phyloP scores from a whole-genome alignment of 2,329 filamentous ascomycete species.

The Talaromyces sp. region DNA sequence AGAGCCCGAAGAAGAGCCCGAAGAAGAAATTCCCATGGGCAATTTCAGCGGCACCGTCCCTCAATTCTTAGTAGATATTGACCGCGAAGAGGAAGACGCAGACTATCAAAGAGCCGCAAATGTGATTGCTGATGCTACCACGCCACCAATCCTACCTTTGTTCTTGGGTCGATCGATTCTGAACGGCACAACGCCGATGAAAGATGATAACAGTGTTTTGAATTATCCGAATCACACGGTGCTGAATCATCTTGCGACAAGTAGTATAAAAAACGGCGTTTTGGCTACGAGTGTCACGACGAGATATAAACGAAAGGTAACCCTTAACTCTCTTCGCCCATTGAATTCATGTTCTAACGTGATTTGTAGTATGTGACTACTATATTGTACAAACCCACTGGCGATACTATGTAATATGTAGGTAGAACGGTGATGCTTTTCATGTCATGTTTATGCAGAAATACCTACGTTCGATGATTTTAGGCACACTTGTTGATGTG shows the following conservation, averaged over 20 bases:
- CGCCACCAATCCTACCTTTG: conserved; percentile 79
- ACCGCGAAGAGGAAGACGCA: conserved; percentile 74
- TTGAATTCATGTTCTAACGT: not conserved
- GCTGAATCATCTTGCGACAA: conserved; percentile 92
- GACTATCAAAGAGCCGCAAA: conserved; percentile 70
- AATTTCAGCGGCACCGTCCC: conserved; percentile 73
- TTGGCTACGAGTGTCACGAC: conserved; percentile 94
- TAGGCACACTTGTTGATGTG: not conserved
- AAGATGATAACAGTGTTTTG: conserved; percentile 95
- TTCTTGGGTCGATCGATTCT: conserved; percentile 93
- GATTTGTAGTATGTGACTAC: conserved; percentile 83
- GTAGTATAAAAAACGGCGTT: conserved; percentile 95
- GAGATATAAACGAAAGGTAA: conserved; percentile 83
- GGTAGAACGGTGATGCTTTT: not conserved
- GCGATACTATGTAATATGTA: conserved; percentile 31
- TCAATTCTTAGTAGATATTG: conserved; percentile 77
- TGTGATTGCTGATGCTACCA: conserved; percentile 74
- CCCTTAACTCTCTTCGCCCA: conserved; percentile 4
- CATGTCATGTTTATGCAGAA: not conserved
- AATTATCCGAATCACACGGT: conserved; percentile 97
- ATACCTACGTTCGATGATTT: not conserved
- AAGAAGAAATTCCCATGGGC: conserved; percentile 56
- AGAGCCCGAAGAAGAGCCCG: conserved; percentile 43
- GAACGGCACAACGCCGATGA: conserved; percentile 86
- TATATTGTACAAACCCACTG: conserved; percentile 92